Base-by-base conservation (phyloP, 192 early-diverging fungal species). In the Umbelopsis isabellina region DNA sequence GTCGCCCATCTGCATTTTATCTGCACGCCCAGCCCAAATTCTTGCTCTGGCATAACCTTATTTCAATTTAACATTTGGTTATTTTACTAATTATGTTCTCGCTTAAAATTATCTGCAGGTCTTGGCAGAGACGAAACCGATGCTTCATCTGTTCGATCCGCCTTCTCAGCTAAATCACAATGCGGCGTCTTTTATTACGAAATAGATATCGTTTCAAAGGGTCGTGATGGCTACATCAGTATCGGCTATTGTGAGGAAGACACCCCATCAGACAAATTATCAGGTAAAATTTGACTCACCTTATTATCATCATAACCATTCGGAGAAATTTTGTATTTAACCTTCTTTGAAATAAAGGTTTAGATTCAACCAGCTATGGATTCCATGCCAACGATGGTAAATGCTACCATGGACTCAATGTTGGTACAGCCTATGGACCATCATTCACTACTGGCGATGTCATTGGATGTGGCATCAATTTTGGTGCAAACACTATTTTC, bases 321-420 rank as follows among this genome's bases (percentile, higher is more conserved):
- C 2, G 23, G 9, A 2, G 10, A 48, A 25, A 21, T 55, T 65
- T 41, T 53, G 46, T 3, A 11, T 66, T 66, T 30, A 23, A 27
- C 21, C 55, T 47, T 23, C 22, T 44, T 49, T 15, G 10, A n/a
- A 23, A 51, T 71, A 30, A 30, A 93, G 93, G 97, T 1, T 98
- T 94, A 93, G 94, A 98, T 66, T 73, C 82, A 0, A 74, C 86
- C 46, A 95, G 94, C 20, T 99, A 92, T 91, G 98, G 98, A 22
- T 98, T 97, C 81, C 97, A 98, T 79, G 97, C 94, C 52, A 95
- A 97, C 78, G 97, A 99, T 80, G 98, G 98, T 21, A 84, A 95
- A 58, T 81, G 83, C 46, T 99, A 97, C 77, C 80, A 80, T 55
- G 89, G 90, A 41, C 86, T 87, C 4, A 91, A 91, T 11, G 91